Evolutionary conservation across 768 basidiomycete species (phyloP).

Genomic region (Collybia mongolica): DNA sequence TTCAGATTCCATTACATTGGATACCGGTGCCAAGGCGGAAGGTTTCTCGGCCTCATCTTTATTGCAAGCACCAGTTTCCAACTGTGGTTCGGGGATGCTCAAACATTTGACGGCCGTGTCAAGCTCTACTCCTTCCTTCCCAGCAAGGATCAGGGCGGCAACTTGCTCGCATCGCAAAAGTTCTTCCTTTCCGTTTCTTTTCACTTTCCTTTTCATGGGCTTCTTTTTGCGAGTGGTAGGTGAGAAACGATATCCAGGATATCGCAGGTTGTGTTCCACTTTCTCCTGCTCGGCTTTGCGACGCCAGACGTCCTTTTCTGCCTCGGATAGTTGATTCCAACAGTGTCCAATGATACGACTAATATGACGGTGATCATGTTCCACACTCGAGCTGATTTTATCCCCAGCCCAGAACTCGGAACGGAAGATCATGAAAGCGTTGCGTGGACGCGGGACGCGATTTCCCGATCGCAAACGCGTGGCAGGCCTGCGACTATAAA

Average conservation of each 20-base stretch:
- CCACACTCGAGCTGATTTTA: slow-evolving; percentile 45
- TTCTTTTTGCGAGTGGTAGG: slow-evolving; percentile 43
- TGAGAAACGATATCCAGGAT: slow-evolving; percentile 57
- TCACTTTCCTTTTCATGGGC: slow-evolving; percentile 48
- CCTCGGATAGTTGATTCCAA: slow-evolving; percentile 53
- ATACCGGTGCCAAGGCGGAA: neutral
- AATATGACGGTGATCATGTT: slow-evolving; percentile 58
- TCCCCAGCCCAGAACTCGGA: slow-evolving; percentile 57
- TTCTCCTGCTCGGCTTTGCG: slow-evolving; percentile 52
- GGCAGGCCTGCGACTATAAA: slow-evolving; percentile 10
- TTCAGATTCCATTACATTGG: neutral
- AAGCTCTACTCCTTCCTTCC: slow-evolving; percentile 49
- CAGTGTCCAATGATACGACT: slow-evolving; percentile 53
- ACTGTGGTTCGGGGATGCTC: slow-evolving; percentile 2
- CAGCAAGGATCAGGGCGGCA: slow-evolving; percentile 48
- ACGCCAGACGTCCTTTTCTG: slow-evolving; percentile 51
- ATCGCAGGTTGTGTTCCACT: slow-evolving; percentile 40
- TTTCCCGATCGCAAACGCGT: slow-evolving; percentile 31
- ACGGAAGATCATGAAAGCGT: slow-evolving; percentile 79
- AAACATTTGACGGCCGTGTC: slow-evolving; percentile 40
- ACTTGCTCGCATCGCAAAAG: slow-evolving; percentile 47
- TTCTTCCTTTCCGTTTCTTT: slow-evolving; percentile 48
- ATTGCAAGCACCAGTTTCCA: too few species aligned
- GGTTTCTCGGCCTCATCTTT: neutral
- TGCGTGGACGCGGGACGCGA: slow-evolving; percentile 76